Evolutionary conservation across 1,139 yeast species (phyloP).

Genomic region (Geotrichum restrictum): DNA sequence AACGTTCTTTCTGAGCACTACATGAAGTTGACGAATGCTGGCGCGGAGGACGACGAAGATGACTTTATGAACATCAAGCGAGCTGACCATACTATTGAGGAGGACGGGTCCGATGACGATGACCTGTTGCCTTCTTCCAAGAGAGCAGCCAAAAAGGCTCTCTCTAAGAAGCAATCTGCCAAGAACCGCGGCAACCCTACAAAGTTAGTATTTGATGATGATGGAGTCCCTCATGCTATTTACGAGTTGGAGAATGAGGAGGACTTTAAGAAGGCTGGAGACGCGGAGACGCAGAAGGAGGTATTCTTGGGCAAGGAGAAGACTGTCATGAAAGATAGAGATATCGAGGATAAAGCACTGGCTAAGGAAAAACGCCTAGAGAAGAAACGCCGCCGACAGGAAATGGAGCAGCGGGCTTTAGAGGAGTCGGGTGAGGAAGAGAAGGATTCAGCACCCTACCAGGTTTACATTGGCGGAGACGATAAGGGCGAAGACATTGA

Average conservation of each 20-base stretch:
- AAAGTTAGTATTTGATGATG: conserved; percentile 85
- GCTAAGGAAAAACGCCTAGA: conserved; percentile 83
- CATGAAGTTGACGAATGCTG: conserved; percentile 49
- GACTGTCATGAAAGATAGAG: conserved; percentile 64
- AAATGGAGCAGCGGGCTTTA: conserved; percentile 56
- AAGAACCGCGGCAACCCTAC: conserved; percentile 62
- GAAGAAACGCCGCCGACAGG: conserved; percentile 85
- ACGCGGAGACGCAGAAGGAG: conserved; percentile 62
- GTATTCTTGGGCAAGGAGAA: conserved; percentile 65
- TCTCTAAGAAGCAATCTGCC: conserved; percentile 73
- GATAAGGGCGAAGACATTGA: conserved; percentile 27
- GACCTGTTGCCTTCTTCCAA: conserved; percentile 60
- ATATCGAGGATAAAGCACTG: conserved; percentile 70
- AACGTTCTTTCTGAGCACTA: conserved; percentile 87
- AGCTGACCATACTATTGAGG: conserved; percentile 66
- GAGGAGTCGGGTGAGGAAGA: conserved; percentile 46
- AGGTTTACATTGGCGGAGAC: conserved; percentile 40
- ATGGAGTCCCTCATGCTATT: conserved; percentile 82
- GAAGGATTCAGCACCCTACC: conserved; percentile 25
- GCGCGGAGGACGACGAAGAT: conserved; percentile 36
- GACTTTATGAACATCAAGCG: conserved; percentile 79
- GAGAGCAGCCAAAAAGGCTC: conserved; percentile 81
- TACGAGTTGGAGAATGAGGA: conserved; percentile 90
- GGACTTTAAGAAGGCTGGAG: conserved; percentile 75
- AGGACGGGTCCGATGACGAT: conserved; percentile 69